Evolutionary conservation across 805 yeast genomes (phyloP), one percentile per base, ranked within the genome.

Genomic region (Metschnikowia noctiluminum): DNA sequence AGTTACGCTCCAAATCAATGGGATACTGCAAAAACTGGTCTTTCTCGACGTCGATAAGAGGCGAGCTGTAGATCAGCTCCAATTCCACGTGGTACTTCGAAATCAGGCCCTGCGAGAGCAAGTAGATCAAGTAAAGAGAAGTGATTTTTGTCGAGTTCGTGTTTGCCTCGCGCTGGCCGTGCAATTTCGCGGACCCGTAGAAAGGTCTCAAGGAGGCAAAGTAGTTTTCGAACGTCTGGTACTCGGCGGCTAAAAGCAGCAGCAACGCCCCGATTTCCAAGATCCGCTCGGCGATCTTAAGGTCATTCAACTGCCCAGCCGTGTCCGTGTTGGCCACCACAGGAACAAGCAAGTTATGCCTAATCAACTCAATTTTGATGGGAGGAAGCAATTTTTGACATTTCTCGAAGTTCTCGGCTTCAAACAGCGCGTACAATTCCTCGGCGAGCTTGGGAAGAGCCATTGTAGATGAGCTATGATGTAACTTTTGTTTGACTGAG

Each of bases 1-100:
- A 79, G 86, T 95, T 89, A 56, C 88, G 84, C 66, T 94, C 98
- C 59, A 94, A 82, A 57, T 84, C 83, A 46, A 92, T 84, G 26
- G 98, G 98, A 64, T 90, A 90, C 42, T 81, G 79, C 57, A 92
- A 73, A 64, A 77, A 88, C 56, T 77, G 73, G 64, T 73, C 78
- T 35, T 61, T 45, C n/a, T 88, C 96, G 34, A 76, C 73, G 57
- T 89, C 92, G 52, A 81, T 72, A 45, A 76, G 76, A 16, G 64
- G 62, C 43, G 71, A 68, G 57, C 79, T 79, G 57, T 77, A 80
- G 56, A 90, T 76, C 50, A 73, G 74, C 66, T 92, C 97, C 52
- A 92, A 74, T 65, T 89, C 97, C 28, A 90, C 84, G 69, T 94
- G 97, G 72, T 92, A 94, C 64, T 82, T 82, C 12, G 95, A 89